A percentile compares a stretch with the other conserved stretches of the same genome.
phyloP scores from a whole-genome alignment of 2,329 filamentous ascomycete species.

The Fusarium cicatricum region DNA sequence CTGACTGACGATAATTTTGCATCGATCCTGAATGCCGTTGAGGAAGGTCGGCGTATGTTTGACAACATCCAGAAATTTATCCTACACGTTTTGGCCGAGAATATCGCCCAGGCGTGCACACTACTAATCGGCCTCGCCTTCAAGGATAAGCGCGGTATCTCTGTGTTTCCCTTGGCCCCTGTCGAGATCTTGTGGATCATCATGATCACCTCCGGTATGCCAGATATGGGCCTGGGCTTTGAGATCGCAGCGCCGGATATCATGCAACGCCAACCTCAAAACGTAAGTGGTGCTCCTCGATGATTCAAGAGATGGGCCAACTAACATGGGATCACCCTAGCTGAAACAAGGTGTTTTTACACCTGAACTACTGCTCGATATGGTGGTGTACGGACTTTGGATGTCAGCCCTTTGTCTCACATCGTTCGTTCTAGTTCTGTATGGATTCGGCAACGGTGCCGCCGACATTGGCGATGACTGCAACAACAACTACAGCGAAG shows the following conservation, averaged over 20 bases:
- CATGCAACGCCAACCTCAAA: slow-evolving; percentile 73
- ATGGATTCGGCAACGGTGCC: slow-evolving; percentile 55
- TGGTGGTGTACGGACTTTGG: slow-evolving; percentile 72
- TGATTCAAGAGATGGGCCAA: no score
- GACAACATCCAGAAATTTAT: slow-evolving; percentile 80
- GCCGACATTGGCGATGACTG: slow-evolving; percentile 65
- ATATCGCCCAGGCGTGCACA: slow-evolving; percentile 73
- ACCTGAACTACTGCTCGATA: slow-evolving; percentile 69
- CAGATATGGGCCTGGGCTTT: slow-evolving; percentile 79
- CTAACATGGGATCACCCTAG: slow-evolving; percentile 22
- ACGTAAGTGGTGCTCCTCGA: slow-evolving; percentile 48
- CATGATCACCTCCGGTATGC: slow-evolving; percentile 78
- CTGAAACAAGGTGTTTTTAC: slow-evolving; percentile 68
- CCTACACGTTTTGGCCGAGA: slow-evolving; percentile 71
- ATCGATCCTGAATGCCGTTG: slow-evolving; percentile 74
- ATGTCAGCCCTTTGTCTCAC: slow-evolving; percentile 67
- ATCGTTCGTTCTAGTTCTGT: slow-evolving; percentile 62
- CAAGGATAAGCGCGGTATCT: slow-evolving; percentile 69
- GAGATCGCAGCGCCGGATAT: slow-evolving; percentile 75
- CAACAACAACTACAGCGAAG: slow-evolving; percentile 62
- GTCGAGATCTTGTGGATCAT: slow-evolving; percentile 84
- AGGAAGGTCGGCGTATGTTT: slow-evolving; percentile 75
- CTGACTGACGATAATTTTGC: slow-evolving; percentile 78
- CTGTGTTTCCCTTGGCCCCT: slow-evolving; percentile 75
- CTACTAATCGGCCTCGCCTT: slow-evolving; percentile 75